Evolutionary conservation across 169 alveolate genomes (phyloP), one percentile per base, ranked within the genome.

Genomic region (Plasmodium blacklocki): DNA sequence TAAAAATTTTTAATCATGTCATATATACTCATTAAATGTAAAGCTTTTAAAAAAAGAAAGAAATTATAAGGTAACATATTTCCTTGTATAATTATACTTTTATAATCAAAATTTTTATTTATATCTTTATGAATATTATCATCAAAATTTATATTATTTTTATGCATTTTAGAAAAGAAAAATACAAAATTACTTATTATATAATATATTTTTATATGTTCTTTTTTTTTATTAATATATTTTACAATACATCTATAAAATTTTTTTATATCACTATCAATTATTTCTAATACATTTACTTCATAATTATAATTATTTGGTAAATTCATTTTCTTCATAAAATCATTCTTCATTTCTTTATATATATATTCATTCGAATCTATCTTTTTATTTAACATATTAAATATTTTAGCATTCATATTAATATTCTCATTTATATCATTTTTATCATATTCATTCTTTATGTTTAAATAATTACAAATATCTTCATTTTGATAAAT

Each of bases 81-180:
- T 5, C 91, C 91, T 32, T 83, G 91, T 67, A 83, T 83, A 0
- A 59, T 32, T 4, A 83, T 19, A 67, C 86, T 83, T 11, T 83
- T 83, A 43, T 83, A 83, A 39, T 83, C 91, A 52, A 83, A 83
- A 83, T 83, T 83, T 18, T 73, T 15, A 19, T 83, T 83, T 6
- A 83, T 83, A 70, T 83, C 91, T 56, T 83, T 83, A 70, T 83
- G 91, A 3, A 83, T 64, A 39, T 71, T 83, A 66, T 83, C 91
- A 43, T 83, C 74, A 70, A 83, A 83, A 73, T 73, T 83, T 2
- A 83, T 83, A 1, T n/a, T 56, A 58, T 67, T 83, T 56, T 83
- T 83, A 54, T 83, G 45, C 91, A 83, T 83, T 71, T 83, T 83
- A 9, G 86, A 29, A 56, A 32, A 83, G 19, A 83, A 83, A 83